Percentiles rank a stretch among this genome's conserved stretches.
These are phyloP conservation scores for Diaporthe eres DNA, from an alignment of 2,329 filamentous ascomycete genomes.

Conservation along the genomic window DNA sequence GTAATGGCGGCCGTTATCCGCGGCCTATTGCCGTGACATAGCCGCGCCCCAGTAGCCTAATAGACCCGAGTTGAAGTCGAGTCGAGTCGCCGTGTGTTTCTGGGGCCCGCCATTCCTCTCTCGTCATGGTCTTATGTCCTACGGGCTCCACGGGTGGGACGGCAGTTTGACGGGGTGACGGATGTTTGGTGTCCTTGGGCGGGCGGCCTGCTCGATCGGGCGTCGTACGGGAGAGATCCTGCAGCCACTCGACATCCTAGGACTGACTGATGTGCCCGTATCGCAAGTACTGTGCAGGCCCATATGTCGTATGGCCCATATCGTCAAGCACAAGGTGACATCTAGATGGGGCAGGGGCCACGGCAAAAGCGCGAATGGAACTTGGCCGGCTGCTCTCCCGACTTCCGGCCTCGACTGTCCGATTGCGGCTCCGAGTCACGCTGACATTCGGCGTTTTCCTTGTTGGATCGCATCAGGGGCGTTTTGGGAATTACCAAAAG, in stretches of 20 bases:
- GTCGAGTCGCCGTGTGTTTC: not conserved
- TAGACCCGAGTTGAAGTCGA: not conserved
- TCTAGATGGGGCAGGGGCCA: not conserved
- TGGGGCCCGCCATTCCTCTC: not conserved
- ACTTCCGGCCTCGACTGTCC: slow-evolving; percentile 25
- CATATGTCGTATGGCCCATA: not conserved
- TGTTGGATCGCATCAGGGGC: not conserved
- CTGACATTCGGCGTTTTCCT: slow-evolving; percentile 27
- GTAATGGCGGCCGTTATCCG: slow-evolving; percentile 8
- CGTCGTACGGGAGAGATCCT: slow-evolving; percentile 7
- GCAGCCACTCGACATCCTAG: not conserved
- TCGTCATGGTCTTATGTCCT: slow-evolving; percentile 5
- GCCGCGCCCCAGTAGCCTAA: not conserved
- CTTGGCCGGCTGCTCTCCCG: slow-evolving; percentile 19
- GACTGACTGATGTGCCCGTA: not conserved
- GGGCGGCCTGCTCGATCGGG: slow-evolving; percentile 33
- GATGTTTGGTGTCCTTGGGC: slow-evolving; percentile 9
- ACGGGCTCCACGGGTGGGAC: slow-evolving; percentile 11
- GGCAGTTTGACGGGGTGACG: slow-evolving; percentile 16
- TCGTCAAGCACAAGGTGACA: slow-evolving; percentile 1
- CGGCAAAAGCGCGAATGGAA: not conserved
- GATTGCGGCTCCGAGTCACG: slow-evolving; percentile 31
- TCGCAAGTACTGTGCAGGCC: not conserved
- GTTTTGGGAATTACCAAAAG: not conserved
- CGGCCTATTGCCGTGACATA: slow-evolving; percentile 24